Conservation (phyloP, 1,139 yeast genomes). For the Spathaspora sp. region DNA sequence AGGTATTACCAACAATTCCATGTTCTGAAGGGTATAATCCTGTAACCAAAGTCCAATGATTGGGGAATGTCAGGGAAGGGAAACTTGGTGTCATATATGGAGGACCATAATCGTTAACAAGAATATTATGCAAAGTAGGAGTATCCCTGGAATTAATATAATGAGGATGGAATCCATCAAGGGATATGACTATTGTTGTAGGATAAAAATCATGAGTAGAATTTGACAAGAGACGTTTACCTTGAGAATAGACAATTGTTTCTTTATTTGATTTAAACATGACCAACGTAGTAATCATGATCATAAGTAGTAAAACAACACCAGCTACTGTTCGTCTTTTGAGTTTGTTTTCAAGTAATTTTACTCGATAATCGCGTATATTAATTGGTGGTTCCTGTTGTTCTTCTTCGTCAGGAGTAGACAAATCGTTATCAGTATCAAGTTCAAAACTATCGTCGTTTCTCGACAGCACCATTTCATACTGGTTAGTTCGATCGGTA, state of each 20-base stretch:
- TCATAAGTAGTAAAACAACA: slow-evolving; percentile 7
- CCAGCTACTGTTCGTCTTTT: slow-evolving; percentile 13
- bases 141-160: slow-evolving; percentile 67
- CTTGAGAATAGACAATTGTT: slow-evolving; percentile 2
- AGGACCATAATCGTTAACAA: slow-evolving; percentile 58
- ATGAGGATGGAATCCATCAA: slow-evolving; percentile 93
- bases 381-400: slow-evolving; percentile 10
- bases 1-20: slow-evolving; percentile 84
- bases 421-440: slow-evolving; percentile 8
- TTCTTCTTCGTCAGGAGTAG: slow-evolving; percentile 7
- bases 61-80: slow-evolving; percentile 88
- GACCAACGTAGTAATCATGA: slow-evolving; percentile 9
- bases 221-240: slow-evolving; percentile 45
- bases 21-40: slow-evolving; percentile 83
- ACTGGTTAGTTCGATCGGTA: slow-evolving; percentile 9
- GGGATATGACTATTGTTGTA: slow-evolving; percentile 72
- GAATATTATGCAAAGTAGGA: slow-evolving; percentile 64
- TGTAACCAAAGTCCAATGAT: slow-evolving; percentile 88
- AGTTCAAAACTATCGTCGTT: slow-evolving; percentile 6
- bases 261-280: slow-evolving; percentile 1
- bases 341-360: slow-evolving; percentile 13
- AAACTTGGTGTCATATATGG: slow-evolving; percentile 87
- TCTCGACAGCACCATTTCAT: slow-evolving; percentile 13
- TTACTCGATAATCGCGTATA: slow-evolving; percentile 13
- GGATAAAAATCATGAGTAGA: slow-evolving; percentile 75